Conservation (phyloP, 208 protist genomes). For the Leptomonas pyrrhocoris region DNA sequence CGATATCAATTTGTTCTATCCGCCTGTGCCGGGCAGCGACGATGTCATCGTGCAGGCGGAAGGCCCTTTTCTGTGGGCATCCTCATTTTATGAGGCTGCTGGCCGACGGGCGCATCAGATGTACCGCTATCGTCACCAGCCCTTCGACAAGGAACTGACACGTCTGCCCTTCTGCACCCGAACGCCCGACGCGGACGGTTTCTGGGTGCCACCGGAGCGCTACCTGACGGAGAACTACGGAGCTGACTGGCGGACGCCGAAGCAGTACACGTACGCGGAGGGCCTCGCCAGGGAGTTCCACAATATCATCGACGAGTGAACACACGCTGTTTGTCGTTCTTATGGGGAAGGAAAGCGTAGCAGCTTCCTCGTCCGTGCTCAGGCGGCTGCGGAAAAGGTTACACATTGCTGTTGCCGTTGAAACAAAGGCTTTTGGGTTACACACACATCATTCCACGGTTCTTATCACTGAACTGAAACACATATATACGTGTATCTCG, state of each 20-base stretch:
- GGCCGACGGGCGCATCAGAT: conserved; percentile 59
- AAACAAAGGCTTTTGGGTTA: no score
- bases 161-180: conserved; percentile 49
- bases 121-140: conserved; percentile 82
- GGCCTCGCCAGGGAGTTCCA: conserved; percentile 77
- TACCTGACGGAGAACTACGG: conserved; percentile 90
- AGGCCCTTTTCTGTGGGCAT: conserved; percentile 78
- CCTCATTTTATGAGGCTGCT: conserved; percentile 77
- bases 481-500: no score
- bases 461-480: no score
- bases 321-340: not conserved
- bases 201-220: conserved; percentile 55
- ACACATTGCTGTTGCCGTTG: no score
- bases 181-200: conserved; percentile 23
- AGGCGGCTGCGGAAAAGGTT: no score
- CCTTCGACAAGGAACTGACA: conserved; percentile 46
- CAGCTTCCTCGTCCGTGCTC: no score
- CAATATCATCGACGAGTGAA: conserved; percentile 83
- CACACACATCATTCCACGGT: no score
- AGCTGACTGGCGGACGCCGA: conserved; percentile 70
- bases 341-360: no score
- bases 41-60: conserved; percentile 30
- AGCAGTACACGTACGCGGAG: conserved; percentile 76
- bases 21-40: conserved; percentile 33
- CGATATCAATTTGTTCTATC: conserved; percentile 90